These are phyloP conservation scores for Alternaria solani DNA, from an alignment of 2,329 filamentous ascomycete genomes.

Conservation along the genomic window DNA sequence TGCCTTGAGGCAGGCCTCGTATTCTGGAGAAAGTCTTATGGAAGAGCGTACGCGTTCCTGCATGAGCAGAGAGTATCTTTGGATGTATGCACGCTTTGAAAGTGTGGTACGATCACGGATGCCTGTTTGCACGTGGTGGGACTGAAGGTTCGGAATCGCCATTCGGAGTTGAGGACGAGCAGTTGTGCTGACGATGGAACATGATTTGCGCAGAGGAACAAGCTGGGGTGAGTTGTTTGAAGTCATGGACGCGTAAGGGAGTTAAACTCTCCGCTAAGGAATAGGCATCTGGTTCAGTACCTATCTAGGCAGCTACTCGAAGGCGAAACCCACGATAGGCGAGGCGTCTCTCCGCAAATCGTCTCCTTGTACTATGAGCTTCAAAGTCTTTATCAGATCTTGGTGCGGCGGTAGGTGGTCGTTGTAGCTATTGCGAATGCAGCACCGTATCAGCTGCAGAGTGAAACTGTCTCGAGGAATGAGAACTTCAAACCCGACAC, in stretches of 20 bases:
- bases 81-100: not conserved
- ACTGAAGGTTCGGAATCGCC: not conserved
- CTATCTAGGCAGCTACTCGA: not conserved
- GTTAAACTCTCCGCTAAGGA: not conserved
- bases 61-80: not conserved
- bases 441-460: not conserved
- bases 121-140: not conserved
- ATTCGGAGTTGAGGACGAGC: not conserved
- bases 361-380: not conserved
- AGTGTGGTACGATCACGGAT: not conserved
- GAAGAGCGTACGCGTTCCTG: slow-evolving; percentile 10
- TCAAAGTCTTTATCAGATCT: not conserved
- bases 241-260: not conserved
- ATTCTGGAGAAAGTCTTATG: not conserved
- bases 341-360: not conserved
- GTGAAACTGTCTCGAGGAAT: not conserved
- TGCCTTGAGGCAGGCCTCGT: not conserved
- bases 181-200: not conserved
- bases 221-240: not conserved
- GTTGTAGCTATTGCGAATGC: not conserved
- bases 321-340: not conserved
- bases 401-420: not conserved
- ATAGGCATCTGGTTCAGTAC: not conserved
- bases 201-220: not conserved
- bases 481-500: not conserved